Conservation (phyloP, 176 grass and related monocot species). For the Elaeis guineensis region DNA sequence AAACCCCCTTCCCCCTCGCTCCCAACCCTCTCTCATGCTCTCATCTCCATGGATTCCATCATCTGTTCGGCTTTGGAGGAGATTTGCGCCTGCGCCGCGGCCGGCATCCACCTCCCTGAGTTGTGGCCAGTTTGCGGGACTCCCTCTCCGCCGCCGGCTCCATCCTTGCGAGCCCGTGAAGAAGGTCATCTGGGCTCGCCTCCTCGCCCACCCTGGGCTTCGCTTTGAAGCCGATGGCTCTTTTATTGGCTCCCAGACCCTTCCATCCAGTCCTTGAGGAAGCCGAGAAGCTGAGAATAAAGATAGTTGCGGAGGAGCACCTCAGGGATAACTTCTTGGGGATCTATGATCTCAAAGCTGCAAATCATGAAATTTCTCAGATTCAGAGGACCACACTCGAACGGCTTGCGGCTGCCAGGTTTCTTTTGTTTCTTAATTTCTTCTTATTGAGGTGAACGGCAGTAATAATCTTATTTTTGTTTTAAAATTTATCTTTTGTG, state of each 20-base stretch:
- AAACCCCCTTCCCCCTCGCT: background rate
- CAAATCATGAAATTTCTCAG: constrained; percentile 46
- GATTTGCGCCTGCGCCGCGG: constrained; percentile 51
- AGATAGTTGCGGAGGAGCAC: constrained; percentile 41
- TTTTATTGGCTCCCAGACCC: constrained; percentile 29
- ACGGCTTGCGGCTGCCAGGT: constrained; percentile 69
- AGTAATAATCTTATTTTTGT: too few relatives aligned
- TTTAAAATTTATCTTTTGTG: too few relatives aligned
- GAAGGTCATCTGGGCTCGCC: constrained; percentile 54
- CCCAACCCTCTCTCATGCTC: background rate
- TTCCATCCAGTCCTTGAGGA: constrained; percentile 41
- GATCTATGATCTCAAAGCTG: constrained; percentile 65
- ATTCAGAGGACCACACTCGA: constrained; percentile 53
- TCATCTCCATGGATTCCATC: constrained; percentile 52
- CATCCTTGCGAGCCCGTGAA: constrained; percentile 32
- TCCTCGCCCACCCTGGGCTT: constrained; percentile 46
- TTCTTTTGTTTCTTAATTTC: constrained; percentile 10
- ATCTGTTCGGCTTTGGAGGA: constrained; percentile 68
- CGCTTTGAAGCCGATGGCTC: constrained; percentile 40
- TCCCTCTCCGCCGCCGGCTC: constrained; percentile 39
- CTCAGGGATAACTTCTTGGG: constrained; percentile 79
- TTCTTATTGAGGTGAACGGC: background rate
- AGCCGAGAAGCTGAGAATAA: constrained; percentile 42
- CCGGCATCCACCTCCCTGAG: constrained; percentile 38
- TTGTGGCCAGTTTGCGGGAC: constrained; percentile 41